Base-by-base conservation (phyloP, 2,329 filamentous ascomycete genomes). In the Nannizzia gypsea region DNA sequence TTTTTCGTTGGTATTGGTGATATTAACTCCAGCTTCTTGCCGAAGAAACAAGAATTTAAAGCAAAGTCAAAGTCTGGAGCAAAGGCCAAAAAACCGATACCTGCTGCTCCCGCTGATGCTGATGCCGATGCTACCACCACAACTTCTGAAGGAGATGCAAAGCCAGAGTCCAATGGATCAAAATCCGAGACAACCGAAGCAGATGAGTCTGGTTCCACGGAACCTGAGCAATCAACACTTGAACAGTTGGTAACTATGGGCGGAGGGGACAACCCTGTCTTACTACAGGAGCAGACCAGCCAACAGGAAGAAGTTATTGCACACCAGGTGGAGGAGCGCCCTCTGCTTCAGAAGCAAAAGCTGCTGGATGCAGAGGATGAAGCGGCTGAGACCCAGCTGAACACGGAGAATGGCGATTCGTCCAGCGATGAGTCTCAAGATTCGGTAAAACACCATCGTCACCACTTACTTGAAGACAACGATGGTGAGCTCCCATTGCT, bases 1-100 rank as follows among this genome's bases (percentile, higher is more conserved):
- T 99, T 99, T 74, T 99, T 97, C 76, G 89, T 95, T 60, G 93
- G 93, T 15, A 96, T 96, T 64, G 93, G 93, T 63, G 93, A 99
- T 73, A 99, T 99, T 78, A 99, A 99, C 76, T 95, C 92, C 11
- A 96, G 89, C 70, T 99, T 97, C 70, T 74, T 99, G 58, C 93
- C 93, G 0, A 95, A 95, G 72, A 84, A 83, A 63, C 69, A 76
- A 42, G 75, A 71, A 58, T 81, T 61, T 74, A 81, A 66, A 79
- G 85, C 67, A 70, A 68, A 38, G 63, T 67, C n/a, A 70, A 70
- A 62, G 61, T 64, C 17, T 63, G 64, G 6, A 64, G 63, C 3
- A 70, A 67, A 58, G 64, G 64, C 22, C 66, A 67, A 55, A 68
- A 66, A 48, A 31, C 64, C 61, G 17, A 42, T 40, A 58, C 48